A percentile compares a stretch with the other conserved stretches of the same genome.
phyloP scores from a whole-genome alignment of 73 alveolate genomes.

The Paramecium sexaurelia region DNA sequence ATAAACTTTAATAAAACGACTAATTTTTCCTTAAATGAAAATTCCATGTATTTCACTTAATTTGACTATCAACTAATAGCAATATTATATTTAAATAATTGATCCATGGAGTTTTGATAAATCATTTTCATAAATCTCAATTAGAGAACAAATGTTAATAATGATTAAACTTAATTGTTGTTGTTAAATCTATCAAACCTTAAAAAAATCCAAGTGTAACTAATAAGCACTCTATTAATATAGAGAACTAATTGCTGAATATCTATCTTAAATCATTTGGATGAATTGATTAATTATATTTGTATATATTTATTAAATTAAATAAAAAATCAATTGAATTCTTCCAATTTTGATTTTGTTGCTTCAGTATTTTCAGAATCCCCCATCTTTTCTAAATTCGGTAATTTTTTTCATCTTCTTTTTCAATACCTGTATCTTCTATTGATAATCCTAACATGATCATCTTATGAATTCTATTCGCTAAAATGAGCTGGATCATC shows the following conservation, averaged over 20 bases:
- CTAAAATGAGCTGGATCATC: constrained; percentile 98
- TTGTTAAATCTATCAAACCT: neutral
- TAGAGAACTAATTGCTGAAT: constrained; percentile 24
- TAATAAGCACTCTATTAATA: neutral
- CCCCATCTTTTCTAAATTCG: constrained; percentile 62
- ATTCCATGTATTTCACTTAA: neutral
- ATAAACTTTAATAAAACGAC: neutral
- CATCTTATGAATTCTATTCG: constrained; percentile 99
- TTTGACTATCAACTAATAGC: neutral
- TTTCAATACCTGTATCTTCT: constrained; percentile 82
- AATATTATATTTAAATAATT: neutral
- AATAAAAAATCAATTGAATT: constrained; percentile 76
- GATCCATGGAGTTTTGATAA: constrained; percentile 3
- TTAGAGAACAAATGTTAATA: neutral
- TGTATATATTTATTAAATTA: neutral
- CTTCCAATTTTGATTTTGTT: constrained; percentile 84
- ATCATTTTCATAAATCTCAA: neutral
- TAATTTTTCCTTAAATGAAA: constrained; percentile 10
- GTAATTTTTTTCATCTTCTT: constrained; percentile 66
- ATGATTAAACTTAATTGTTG: neutral
- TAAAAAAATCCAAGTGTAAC: neutral
- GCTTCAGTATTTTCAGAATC: constrained; percentile 77
- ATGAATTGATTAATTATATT: neutral
- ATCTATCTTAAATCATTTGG: constrained; percentile 14
- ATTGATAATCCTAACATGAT: constrained; percentile 97